Evolutionary conservation across 257 asterid species (phyloP).

Genomic region (Forsythia viridissima): DNA sequence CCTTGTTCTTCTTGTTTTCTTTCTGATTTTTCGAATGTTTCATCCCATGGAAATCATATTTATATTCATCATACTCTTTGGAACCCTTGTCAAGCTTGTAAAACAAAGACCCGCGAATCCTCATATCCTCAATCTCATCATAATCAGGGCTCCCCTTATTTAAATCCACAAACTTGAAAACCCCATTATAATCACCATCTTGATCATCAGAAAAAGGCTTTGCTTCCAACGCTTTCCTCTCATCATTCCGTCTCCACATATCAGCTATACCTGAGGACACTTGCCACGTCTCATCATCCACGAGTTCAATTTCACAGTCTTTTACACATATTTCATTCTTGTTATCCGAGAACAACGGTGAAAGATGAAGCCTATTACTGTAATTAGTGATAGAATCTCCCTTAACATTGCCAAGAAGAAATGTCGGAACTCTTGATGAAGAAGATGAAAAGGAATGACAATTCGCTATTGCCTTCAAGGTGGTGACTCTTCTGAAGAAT

Average conservation of each 20-base stretch:
- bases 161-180: constrained; percentile 24
- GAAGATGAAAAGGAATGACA: constrained; percentile 23
- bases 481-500: constrained; percentile 27
- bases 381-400: constrained; percentile 24
- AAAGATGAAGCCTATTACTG: constrained; percentile 42
- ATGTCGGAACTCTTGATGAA: constrained; percentile 22
- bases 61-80: constrained; percentile 72
- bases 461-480: constrained; percentile 24
- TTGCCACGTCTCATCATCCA: constrained; percentile 68
- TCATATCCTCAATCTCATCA: constrained; percentile 78
- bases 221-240: constrained; percentile 17
- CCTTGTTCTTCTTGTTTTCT: constrained; percentile 31
- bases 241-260: constrained; percentile 50
- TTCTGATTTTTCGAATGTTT: constrained; percentile 42
- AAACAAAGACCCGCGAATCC: constrained; percentile 69
- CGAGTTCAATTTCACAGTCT: constrained; percentile 52
- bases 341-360: constrained; percentile 49
- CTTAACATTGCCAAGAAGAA: constrained; percentile 23
- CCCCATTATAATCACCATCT: constrained; percentile 6
- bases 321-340: constrained; percentile 23
- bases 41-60: constrained; percentile 69
- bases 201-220: constrained; percentile 25
- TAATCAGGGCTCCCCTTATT: constrained; percentile 38
- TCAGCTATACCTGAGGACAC: constrained; percentile 66
- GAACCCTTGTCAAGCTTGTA: constrained; percentile 83